phyloP scores from a whole-genome alignment of 768 basidiomycete species.

The Termitomyces heimii region DNA sequence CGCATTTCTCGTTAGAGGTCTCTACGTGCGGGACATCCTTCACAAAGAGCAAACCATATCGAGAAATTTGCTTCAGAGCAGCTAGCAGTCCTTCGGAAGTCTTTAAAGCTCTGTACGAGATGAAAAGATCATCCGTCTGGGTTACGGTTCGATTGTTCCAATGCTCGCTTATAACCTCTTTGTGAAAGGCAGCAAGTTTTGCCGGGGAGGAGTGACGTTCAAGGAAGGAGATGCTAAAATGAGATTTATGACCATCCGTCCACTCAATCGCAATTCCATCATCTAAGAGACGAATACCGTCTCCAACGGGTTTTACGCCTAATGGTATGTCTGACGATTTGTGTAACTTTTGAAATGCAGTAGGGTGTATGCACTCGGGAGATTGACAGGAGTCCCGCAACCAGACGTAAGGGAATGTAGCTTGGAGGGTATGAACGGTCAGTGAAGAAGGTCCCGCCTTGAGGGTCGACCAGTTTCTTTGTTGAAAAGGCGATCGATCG shows the following conservation, averaged over 20 bases:
- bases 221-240: slow-evolving; percentile 41
- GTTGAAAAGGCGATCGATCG: neutral
- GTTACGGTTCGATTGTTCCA: slow-evolving; percentile 13
- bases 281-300: slow-evolving; percentile 33
- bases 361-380: slow-evolving; percentile 65
- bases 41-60: slow-evolving; percentile 71
- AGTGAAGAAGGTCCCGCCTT: slow-evolving; percentile 20
- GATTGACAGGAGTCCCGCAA: slow-evolving; percentile 81
- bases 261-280: slow-evolving; percentile 51
- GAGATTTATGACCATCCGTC: slow-evolving; percentile 55
- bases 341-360: slow-evolving; percentile 73
- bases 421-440: slow-evolving; percentile 33
- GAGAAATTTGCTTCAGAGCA: slow-evolving; percentile 65
- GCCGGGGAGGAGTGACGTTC: slow-evolving; percentile 32
- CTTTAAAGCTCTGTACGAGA: slow-evolving; percentile 47
- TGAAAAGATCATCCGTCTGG: slow-evolving; percentile 37
- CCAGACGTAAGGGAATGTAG: slow-evolving; percentile 63
- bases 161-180: slow-evolving; percentile 3
- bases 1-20: slow-evolving; percentile 60
- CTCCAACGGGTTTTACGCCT: slow-evolving; percentile 37
- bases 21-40: slow-evolving; percentile 57
- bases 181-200: slow-evolving; percentile 13
- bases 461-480: slow-evolving; percentile 16
- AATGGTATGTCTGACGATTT: slow-evolving; percentile 58
- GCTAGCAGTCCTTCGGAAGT: slow-evolving; percentile 39